Conservation (phyloP, 805 yeast species). For the Phaffomyces antillensis region DNA sequence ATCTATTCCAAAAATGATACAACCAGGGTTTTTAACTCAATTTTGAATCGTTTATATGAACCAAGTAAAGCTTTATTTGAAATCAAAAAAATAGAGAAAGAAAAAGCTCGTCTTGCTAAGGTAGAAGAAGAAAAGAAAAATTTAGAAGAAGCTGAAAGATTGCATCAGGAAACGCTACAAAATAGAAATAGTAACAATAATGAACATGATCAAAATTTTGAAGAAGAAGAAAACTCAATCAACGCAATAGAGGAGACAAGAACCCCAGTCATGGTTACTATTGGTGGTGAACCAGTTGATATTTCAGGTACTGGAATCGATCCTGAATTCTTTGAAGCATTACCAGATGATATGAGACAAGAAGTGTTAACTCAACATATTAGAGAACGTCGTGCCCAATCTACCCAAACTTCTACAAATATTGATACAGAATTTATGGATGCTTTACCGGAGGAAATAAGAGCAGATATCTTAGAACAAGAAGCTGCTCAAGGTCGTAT, state of each 20-base stretch:
- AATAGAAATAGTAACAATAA: too few species aligned
- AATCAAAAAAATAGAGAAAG: conserved; percentile 21
- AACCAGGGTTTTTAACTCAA: conserved; percentile 31
- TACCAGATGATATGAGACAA: conserved; percentile 89
- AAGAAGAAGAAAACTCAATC: conserved; percentile 11
- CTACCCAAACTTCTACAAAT: conserved; percentile 44
- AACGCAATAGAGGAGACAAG: background rate
- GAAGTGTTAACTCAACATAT: conserved; percentile 85
- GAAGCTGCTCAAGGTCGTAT: conserved; percentile 28
- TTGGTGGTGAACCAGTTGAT: conserved; percentile 76
- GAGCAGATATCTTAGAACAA: conserved; percentile 56
- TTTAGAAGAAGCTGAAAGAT: conserved; percentile 21
- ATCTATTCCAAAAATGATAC: conserved; percentile 38
- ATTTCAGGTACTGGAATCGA: conserved; percentile 88
- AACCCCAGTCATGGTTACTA: conserved; percentile 59
- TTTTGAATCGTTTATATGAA: conserved; percentile 41
- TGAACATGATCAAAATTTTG: background rate
- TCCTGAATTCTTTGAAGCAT: conserved; percentile 81
- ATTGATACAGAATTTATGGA: conserved; percentile 75
- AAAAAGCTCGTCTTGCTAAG: conserved; percentile 19
- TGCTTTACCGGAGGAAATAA: conserved; percentile 63
- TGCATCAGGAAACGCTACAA: background rate
- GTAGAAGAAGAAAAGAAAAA: conserved; percentile 21
- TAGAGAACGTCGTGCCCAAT: conserved; percentile 63
- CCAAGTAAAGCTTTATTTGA: conserved; percentile 35